Conservation (phyloP, 1,139 yeast species). For the Yamadazyma songkhlaensis region DNA sequence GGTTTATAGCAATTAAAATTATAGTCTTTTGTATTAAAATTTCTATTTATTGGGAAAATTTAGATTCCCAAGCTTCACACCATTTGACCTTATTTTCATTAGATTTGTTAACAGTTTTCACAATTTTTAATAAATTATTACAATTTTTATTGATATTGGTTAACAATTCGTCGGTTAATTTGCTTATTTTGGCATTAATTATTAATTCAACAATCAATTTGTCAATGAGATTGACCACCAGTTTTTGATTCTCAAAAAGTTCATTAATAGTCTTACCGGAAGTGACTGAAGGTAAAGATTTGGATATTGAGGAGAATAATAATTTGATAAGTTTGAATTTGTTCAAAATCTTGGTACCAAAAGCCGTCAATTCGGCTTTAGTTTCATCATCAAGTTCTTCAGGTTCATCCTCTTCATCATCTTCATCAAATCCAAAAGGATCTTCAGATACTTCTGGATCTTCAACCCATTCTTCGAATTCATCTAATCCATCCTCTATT, state of each 20-base stretch:
- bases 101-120: constrained; percentile 34
- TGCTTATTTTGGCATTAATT: constrained; percentile 39
- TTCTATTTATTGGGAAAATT: constrained; percentile 16
- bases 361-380: constrained; percentile 30
- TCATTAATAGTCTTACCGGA: constrained; percentile 34
- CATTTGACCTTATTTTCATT: constrained; percentile 47
- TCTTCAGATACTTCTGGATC: constrained; percentile 52
- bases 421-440: constrained; percentile 33
- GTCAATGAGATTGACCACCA: constrained; percentile 38
- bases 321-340: constrained; percentile 56
- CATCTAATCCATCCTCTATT: constrained; percentile 62
- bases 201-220: constrained; percentile 47
- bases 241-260: constrained; percentile 29
- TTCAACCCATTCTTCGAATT: constrained; percentile 63
- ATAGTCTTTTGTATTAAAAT: too few relatives aligned
- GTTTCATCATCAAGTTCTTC: constrained; percentile 13
- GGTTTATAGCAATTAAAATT: constrained; percentile 36
- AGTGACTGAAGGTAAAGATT: constrained; percentile 47
- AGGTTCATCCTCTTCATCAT: constrained; percentile 26
- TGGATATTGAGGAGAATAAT: constrained; percentile 51
- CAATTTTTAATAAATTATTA: constrained; percentile 29
- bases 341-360: constrained; percentile 46
- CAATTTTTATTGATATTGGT: constrained; percentile 26
- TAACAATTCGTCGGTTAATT: constrained; percentile 21
- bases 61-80: constrained; percentile 49